phyloP scores from a whole-genome alignment of 768 basidiomycete genomes.

The Tulasnella calospora region DNA sequence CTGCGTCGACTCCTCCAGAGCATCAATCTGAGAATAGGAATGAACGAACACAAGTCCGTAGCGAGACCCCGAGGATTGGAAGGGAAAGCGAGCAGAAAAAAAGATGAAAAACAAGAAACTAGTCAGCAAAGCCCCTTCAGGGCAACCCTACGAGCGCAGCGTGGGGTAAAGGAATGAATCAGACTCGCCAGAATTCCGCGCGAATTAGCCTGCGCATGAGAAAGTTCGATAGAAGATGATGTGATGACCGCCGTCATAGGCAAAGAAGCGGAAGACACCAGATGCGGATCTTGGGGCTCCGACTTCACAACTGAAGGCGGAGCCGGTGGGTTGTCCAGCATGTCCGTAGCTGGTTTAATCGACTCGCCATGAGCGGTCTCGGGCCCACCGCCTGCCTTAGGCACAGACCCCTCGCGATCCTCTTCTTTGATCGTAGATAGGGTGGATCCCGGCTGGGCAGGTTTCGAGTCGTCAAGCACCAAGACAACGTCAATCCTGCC shows the following conservation, averaged over 20 bases:
- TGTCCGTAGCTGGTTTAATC: not conserved
- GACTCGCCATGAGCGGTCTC: not conserved
- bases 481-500: slow-evolving; percentile 79
- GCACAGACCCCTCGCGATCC: not conserved
- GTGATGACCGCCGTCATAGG: not conserved
- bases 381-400: not conserved
- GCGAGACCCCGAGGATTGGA: not conserved
- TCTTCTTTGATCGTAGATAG: slow-evolving; percentile 5
- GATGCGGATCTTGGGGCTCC: not conserved
- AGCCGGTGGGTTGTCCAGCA: slow-evolving; percentile 40
- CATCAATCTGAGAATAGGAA: slow-evolving; percentile 56
- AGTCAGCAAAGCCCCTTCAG: slow-evolving; percentile 24
- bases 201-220: slow-evolving; percentile 34
- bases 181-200: slow-evolving; percentile 69
- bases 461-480: slow-evolving; percentile 4
- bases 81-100: not conserved
- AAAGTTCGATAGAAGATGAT: not conserved
- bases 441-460: not conserved
- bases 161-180: slow-evolving; percentile 14
- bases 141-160: slow-evolving; percentile 11
- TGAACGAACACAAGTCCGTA: not conserved
- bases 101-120: slow-evolving; percentile 6
- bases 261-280: not conserved
- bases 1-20: slow-evolving; percentile 63
- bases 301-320: not conserved